Evolutionary conservation across 2,329 filamentous ascomycete species (phyloP), one percentile per base, ranked within the genome.

Genomic region (Pseudogymnoascus sp.): DNA sequence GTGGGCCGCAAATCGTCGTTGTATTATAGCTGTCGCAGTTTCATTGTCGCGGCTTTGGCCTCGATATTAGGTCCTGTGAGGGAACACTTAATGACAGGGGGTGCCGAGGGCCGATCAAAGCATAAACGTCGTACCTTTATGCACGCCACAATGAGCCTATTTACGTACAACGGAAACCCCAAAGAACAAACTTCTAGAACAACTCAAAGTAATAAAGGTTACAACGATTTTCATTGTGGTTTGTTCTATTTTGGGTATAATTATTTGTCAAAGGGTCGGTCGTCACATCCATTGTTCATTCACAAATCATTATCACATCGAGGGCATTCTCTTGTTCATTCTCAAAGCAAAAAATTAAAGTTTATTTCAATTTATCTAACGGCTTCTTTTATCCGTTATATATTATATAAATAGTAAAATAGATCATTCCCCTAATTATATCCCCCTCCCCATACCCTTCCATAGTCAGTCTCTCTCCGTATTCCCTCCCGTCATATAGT

Each of bases 31-130:
- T 56, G 25, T 56, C 47, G 47, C 47, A 25, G 47, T 56, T 56
- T 56, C 47, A 56, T 56, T 56, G 47, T 33, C 47, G 47, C 25
- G 47, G 47, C 25, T 53, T 53, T 53, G 47, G 47, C 47, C 47
- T 53, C 44, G 47, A 53, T 53, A 53, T 53, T 53, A 53, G 28
- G 47, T 56, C 47, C 25, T 56, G 47, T 56, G 47, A 56, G 47
- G 47, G 47, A 56, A 56, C 47, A 56, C 47, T 56, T 56, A 56
- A 56, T n/a, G 47, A 56, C 47, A 56, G 47, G 47, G 47, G 47
- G 47, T 56, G 47, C 47, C 47, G 47, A 56, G 47, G 47, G 47
- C 47, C 47, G 47, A 56, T 56, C 47, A 56, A 56, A 56, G 47
- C 47, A 56, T 31, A 31, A 53, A 4, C 14, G 14, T 5, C n/a